Evolutionary conservation across 1,284 basidiomycete genomes (phyloP), one percentile per base, ranked within the genome.

Genomic region (Malassezia japonica): DNA sequence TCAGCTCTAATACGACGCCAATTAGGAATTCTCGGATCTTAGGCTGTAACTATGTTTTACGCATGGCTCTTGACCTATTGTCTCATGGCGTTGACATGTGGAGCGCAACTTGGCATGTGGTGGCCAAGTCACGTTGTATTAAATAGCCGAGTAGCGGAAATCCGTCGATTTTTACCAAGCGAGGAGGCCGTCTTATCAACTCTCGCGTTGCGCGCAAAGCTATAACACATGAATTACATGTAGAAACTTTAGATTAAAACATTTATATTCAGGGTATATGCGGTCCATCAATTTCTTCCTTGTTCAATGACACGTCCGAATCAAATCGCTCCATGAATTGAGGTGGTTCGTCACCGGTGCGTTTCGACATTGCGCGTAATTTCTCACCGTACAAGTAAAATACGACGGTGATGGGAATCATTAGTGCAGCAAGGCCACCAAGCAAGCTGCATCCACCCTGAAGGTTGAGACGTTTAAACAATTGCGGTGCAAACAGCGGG

Each of bases 391-490:
- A 47, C 6, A 41, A 3, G 18, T 39, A 51, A n/a, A 51, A 51
- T 13, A 35, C 7, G n/a, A 52, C 21, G 6, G 52, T 40, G 23
- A 55, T 29, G 6, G 52, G 52, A 8, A 46, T 12, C 33, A 55
- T 18, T 5, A 55, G 21, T 10, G 52, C 18, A 13, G 36, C 52
- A 24, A 55, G 25, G 2, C 49, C 52, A 25, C 48, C 52, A 9
- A 55, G 21, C 3, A 55, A 36, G 23, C 48, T 50, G 33, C 48
- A 50, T 15, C 52, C 52, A 3, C 52, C 52, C 24, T 55, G 52
- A 0, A 55, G 3, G 4, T 49, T 55, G 10, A 55, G 32, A 13
- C 28, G 20, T 3, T 25, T 29, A 29, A 48, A 48, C 46, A 48
- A 40, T 13, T 27, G 23, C 1, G 36, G 47, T 7, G 53, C 35